Conservation (phyloP, 164 flowering plant genomes). For the Hamamelis virginiana region DNA sequence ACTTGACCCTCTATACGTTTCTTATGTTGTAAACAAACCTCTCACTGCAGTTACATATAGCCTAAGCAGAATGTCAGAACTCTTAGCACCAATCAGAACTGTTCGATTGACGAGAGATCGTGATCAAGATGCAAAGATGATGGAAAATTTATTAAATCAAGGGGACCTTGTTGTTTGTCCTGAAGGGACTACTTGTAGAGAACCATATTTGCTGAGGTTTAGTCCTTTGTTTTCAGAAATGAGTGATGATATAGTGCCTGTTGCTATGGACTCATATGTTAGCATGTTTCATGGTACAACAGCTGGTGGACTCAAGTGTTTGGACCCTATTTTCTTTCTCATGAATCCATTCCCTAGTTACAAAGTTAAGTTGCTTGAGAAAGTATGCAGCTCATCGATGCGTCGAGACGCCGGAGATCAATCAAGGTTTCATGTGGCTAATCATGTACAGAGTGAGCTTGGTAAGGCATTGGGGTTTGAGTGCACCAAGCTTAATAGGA, state of each 20-base stretch:
- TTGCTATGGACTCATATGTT: constrained; percentile 36
- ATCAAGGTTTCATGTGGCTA: constrained; percentile 46
- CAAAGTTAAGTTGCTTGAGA: constrained; percentile 31
- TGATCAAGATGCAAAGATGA: constrained; percentile 36
- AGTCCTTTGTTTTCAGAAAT: constrained; percentile 62
- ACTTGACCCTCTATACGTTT: constrained; percentile 49
- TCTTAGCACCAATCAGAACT: constrained; percentile 52
- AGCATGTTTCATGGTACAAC: constrained; percentile 55
- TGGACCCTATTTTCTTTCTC: constrained; percentile 56
- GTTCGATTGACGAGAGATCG: constrained; percentile 47
- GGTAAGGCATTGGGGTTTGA: constrained; percentile 44
- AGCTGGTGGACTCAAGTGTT: constrained; percentile 47
- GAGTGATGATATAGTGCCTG: constrained; percentile 45
- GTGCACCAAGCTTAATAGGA: constrained; percentile 59
- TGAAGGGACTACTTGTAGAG: constrained; percentile 72
- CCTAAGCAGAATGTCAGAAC: constrained; percentile 47
- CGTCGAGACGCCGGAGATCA: constrained; percentile 4
- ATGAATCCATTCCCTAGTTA: constrained; percentile 48
- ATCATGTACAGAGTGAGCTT: constrained; percentile 44
- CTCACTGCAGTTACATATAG: constrained; percentile 56
- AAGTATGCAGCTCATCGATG: constrained; percentile 25
- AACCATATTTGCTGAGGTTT: constrained; percentile 55
- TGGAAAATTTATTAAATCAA: constrained; percentile 35
- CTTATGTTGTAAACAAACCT: constrained; percentile 26
- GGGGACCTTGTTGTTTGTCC: constrained; percentile 64